Conservation (phyloP, 148 eudicot genomes). For the Limonium bicolor region DNA sequence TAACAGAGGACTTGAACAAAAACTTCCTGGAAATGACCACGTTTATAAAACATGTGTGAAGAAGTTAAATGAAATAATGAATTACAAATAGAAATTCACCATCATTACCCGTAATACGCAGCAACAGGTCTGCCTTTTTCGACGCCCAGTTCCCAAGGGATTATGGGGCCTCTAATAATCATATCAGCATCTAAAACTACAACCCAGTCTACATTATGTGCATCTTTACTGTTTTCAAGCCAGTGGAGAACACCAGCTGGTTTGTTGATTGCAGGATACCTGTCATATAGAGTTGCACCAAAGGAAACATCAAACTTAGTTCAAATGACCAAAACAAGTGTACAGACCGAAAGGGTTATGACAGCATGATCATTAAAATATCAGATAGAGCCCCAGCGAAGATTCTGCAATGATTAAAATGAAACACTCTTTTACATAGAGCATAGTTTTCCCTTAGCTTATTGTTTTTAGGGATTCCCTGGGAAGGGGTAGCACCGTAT, state of each 20-base stretch:
- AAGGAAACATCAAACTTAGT: too few relatives aligned
- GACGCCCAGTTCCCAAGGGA: conserved; percentile 92
- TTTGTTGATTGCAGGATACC: conserved; percentile 97
- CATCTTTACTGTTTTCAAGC: conserved; percentile 72
- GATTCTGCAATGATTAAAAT: too few relatives aligned
- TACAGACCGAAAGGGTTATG: too few relatives aligned
- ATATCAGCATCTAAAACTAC: conserved; percentile 85
- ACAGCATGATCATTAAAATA: too few relatives aligned
- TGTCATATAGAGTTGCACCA: too few relatives aligned
- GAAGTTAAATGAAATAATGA: neutral
- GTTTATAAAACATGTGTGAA: neutral
- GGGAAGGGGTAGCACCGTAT: too few relatives aligned
- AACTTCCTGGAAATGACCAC: neutral
- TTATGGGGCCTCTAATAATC: conserved; percentile 83
- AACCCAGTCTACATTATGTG: conserved; percentile 92
- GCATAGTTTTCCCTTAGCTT: too few relatives aligned
- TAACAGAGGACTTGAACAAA: neutral
- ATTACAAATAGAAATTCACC: neutral
- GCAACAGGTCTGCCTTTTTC: conserved; percentile 92
- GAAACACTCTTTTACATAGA: too few relatives aligned
- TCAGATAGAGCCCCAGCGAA: too few relatives aligned
- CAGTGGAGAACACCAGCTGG: conserved; percentile 91
- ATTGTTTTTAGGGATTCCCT: too few relatives aligned
- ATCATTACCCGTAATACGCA: conserved; percentile 74
- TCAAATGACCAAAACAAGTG: too few relatives aligned